Percentiles rank a stretch among this genome's conserved stretches.
Evolutionary conservation across 192 early-diverging fungal genomes (phyloP).

Genomic region (Spinellus fusiger): DNA sequence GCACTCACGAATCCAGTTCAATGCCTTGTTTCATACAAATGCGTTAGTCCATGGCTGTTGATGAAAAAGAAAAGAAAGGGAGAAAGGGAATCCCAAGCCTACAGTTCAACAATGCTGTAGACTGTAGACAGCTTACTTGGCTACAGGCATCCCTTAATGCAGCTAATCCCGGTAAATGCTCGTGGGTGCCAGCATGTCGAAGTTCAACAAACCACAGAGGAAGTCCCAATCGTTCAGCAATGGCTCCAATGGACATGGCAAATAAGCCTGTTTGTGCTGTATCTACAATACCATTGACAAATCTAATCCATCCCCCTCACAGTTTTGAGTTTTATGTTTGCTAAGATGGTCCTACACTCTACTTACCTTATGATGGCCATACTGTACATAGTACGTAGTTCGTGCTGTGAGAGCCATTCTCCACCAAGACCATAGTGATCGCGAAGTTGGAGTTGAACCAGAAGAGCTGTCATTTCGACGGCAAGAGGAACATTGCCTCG

Average conservation of each 20-base stretch:
- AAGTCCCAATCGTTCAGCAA: constrained; percentile 49
- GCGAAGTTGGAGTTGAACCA: constrained; percentile 54
- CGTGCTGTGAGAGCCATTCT: constrained; percentile 32
- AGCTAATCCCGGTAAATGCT: constrained; percentile 50
- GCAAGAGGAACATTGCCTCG: constrained; percentile 64
- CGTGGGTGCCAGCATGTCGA: constrained; percentile 60
- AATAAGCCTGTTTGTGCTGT: constrained; percentile 45
- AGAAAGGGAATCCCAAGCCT: no score
- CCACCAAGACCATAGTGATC: constrained; percentile 28
- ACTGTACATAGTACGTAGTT: constrained; percentile 40
- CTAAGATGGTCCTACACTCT: background rate
- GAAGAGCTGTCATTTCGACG: constrained; percentile 55
- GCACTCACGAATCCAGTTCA: constrained; percentile 2
- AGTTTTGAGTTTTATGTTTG: background rate
- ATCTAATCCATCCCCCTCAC: constrained; percentile 18
- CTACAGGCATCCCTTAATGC: constrained; percentile 43
- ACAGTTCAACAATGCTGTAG: no score
- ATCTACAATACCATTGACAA: constrained; percentile 61
- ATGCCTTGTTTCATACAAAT: background rate
- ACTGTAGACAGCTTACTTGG: constrained; percentile 22
- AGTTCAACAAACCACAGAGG: constrained; percentile 67
- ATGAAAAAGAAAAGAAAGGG: background rate
- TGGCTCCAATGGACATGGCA: constrained; percentile 43
- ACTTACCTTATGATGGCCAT: constrained; percentile 36
- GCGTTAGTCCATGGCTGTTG: background rate